Conservation (phyloP, 441 rosid species). For the Corymbia calophylla region DNA sequence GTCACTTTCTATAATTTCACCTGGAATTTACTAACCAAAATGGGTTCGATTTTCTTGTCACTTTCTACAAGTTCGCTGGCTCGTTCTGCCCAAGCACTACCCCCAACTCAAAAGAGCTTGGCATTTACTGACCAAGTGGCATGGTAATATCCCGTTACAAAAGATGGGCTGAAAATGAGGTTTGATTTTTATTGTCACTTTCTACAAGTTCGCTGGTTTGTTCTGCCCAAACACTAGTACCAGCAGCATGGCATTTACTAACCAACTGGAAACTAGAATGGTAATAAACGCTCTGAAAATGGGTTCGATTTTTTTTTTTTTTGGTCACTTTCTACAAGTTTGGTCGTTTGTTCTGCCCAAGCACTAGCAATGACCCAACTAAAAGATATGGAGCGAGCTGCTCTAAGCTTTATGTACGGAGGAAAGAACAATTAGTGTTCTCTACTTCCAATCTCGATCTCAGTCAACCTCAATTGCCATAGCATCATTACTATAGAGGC, state of each 20-base stretch:
- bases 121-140: too few relatives aligned
- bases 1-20: too few relatives aligned
- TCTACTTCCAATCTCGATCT: not conserved
- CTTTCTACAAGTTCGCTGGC: too few relatives aligned
- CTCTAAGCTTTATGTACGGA: not conserved
- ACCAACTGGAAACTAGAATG: not conserved
- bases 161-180: too few relatives aligned
- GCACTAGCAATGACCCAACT: not conserved
- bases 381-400: not conserved
- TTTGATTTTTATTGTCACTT: too few relatives aligned
- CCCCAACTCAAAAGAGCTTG: too few relatives aligned
- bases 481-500: not conserved
- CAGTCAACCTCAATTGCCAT: not conserved
- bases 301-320: not conserved
- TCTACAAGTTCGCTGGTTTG: too few relatives aligned
- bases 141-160: too few relatives aligned
- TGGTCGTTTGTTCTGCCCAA: not conserved
- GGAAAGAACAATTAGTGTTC: not conserved
- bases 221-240: too few relatives aligned
- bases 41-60: too few relatives aligned
- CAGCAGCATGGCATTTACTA: not conserved
- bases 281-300: not conserved
- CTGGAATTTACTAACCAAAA: too few relatives aligned
- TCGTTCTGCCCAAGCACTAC: too few relatives aligned
- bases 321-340: not conserved